Percentiles rank a stretch among this genome's conserved stretches.
Conservation (phyloP, 345 rosid genomes). For the Reutealis trisperma region DNA sequence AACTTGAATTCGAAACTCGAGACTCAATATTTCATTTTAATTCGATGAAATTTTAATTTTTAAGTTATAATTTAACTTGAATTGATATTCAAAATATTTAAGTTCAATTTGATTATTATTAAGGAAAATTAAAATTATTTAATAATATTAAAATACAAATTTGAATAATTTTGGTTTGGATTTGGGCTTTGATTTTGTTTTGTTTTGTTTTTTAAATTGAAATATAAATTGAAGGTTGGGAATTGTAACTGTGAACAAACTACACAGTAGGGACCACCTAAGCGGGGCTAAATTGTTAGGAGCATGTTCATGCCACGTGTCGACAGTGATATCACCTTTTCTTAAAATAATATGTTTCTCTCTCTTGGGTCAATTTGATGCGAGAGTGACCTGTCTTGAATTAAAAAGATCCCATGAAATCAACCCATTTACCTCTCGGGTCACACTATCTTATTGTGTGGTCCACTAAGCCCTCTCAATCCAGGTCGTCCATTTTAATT, state of each 20-base stretch:
- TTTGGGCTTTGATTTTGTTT: no score
- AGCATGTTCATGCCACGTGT: constrained; percentile 32
- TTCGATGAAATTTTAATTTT: no score
- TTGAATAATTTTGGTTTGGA: no score
- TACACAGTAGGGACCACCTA: constrained; percentile 9
- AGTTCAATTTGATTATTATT: no score
- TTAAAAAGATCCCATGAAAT: background rate
- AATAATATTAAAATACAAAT: no score
- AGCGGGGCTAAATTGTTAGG: background rate
- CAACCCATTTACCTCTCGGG: background rate
- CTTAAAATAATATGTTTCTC: no score
- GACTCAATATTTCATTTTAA: background rate
- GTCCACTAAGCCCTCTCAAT: background rate
- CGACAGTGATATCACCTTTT: constrained; percentile 12
- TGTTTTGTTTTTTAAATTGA: no score
- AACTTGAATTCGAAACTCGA: background rate
- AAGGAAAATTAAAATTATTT: no score
- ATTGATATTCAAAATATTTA: no score
- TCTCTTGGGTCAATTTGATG: constrained; percentile 13
- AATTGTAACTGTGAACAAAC: no score
- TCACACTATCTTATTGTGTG: background rate
- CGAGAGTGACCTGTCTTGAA: constrained; percentile 20
- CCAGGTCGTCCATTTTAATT: background rate
- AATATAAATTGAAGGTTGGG: no score
- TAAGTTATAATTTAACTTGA: no score